Conservation (phyloP, 805 yeast genomes). For the Cyberlindnera lachancei region DNA sequence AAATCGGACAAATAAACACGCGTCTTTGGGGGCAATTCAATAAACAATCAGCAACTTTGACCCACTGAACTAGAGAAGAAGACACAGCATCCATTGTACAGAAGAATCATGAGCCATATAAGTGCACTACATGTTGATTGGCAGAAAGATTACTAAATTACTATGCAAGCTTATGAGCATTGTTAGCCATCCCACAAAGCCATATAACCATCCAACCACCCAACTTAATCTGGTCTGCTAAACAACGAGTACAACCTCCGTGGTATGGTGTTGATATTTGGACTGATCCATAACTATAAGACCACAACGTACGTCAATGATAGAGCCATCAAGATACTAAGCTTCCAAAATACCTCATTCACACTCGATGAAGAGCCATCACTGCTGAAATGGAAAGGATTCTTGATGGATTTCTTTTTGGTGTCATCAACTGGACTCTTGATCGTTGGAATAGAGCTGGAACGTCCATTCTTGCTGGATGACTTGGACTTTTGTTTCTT, state of each 20-base stretch:
- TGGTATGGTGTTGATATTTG: neutral
- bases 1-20: neutral
- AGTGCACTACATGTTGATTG: no score
- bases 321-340: neutral
- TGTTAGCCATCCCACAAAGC: no score
- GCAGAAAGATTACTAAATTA: no score
- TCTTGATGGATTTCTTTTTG: constrained; percentile 1
- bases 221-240: neutral
- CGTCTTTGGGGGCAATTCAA: neutral
- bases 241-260: neutral
- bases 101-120: neutral
- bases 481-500: neutral
- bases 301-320: neutral
- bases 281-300: neutral
- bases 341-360: no score
- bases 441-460: neutral
- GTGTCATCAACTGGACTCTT: neutral
- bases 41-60: no score
- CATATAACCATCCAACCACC: no score
- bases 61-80: neutral
- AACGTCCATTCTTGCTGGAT: neutral
- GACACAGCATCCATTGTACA: neutral
- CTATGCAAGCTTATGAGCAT: no score
- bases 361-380: neutral
- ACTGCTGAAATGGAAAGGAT: constrained; percentile 1